Evolutionary conservation across 75 land plant species (phyloP), one percentile per base, ranked within the genome.

Genomic region (Sequoia sempervirens): DNA sequence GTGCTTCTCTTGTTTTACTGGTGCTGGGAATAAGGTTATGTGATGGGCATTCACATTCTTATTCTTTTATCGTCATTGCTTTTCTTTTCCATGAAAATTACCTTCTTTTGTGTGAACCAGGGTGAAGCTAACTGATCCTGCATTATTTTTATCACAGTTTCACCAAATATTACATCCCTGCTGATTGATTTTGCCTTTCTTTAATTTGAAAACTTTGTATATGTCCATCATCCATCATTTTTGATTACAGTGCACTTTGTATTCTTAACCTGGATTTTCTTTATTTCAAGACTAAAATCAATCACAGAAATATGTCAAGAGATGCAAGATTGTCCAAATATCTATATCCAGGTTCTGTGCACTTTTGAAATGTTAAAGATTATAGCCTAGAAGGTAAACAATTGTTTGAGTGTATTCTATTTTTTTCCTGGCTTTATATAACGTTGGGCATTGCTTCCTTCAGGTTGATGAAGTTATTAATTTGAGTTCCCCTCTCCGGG

Each of bases 391-490:
- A 23, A 61, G 66, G n/a, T 61, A 17, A 61, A 5, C 23, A 61
- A 20, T 23, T 61, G 26, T 61, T 61, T 61, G 26, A 61, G 7
- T 4, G 23, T 61, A 5, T 23, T 61, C 26, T 54, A 20, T 61
- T 61, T 61, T 61, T 61, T 56, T 20, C 7, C 23, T n/a, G 5
- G 66, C 66, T 61, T 61, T 56, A 17, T 56, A 0, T 61, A 61
- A 61, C 26, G 5, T 58, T 61, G 66, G 66, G 37, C 76, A 74
- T 13, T 68, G 66, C 40, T 23, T 72, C 8, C 80, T 86, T 12
- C 80, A 97, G 99, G 99, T 97, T 58, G 99, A 97, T 82, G 99
- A 97, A 87, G 87, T 94, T 58, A 87, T 88, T 38, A 94, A 97
- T 83, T 88, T 97, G 52, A 87, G 94, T 75, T 84, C 91, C 81